Conservation (phyloP, 2,329 filamentous ascomycete species). For the Penicillium nordicum region DNA sequence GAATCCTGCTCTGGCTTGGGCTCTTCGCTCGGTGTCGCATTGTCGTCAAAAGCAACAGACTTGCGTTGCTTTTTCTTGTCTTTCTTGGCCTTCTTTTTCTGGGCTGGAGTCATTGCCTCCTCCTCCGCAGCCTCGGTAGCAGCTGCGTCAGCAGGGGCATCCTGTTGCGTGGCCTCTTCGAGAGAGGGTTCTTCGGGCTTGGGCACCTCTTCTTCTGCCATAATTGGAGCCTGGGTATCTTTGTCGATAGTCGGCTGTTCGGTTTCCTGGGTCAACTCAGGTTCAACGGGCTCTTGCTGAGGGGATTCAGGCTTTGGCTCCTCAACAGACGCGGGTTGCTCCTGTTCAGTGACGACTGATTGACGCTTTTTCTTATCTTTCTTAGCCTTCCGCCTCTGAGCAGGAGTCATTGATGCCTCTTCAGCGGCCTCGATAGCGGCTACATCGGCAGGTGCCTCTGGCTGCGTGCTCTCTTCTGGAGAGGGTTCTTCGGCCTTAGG, state of each 20-base stretch:
- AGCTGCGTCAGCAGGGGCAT: not conserved
- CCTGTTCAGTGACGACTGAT: constrained; percentile 11
- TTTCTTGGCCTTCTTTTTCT: constrained; percentile 20
- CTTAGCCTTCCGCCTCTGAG: constrained; percentile 19
- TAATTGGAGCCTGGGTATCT: not conserved
- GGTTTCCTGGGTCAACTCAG: not conserved
- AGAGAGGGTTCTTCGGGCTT: not conserved
- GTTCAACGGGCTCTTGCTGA: not conserved
- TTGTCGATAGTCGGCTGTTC: not conserved
- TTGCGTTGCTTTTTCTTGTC: constrained; percentile 24
- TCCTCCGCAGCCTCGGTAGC: constrained; percentile 3
- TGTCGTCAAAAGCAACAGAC: constrained; percentile 16
- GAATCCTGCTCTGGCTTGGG: constrained; percentile 7
- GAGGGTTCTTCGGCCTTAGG: not conserved
- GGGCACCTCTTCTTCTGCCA: constrained; percentile 7
- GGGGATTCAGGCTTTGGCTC: constrained; percentile 1
- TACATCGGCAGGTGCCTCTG: not conserved
- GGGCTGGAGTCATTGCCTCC: constrained; percentile 15
- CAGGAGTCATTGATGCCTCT: constrained; percentile 14
- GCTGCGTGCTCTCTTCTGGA: not conserved
- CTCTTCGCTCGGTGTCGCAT: not conserved
- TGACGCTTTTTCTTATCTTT: constrained; percentile 26
- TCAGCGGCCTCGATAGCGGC: not conserved
- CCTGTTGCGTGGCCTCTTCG: not conserved
- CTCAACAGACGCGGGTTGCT: not conserved